Conservation (phyloP, 106 monocot species). For the Dioscorea alata region DNA sequence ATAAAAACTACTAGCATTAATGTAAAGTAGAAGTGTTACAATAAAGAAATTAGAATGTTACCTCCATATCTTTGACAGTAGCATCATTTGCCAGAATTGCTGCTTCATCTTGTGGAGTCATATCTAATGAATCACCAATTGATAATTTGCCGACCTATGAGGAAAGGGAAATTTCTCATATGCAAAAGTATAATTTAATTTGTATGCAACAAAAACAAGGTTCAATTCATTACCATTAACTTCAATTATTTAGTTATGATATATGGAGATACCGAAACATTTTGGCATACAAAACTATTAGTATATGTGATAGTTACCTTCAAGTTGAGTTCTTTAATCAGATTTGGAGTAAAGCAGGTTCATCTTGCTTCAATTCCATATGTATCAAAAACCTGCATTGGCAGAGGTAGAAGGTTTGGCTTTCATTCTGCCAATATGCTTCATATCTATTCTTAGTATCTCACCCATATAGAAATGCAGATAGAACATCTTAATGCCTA, state of each 20-base stretch:
- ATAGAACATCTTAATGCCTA: too few species aligned
- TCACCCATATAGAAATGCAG: too few species aligned
- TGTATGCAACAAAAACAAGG: too few species aligned
- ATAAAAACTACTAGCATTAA: too few species aligned
- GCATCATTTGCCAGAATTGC: constrained; percentile 83
- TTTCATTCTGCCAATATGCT: too few species aligned
- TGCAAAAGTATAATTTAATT: too few species aligned
- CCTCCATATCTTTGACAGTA: constrained; percentile 95
- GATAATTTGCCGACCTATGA: constrained; percentile 74
- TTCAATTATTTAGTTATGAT: too few species aligned
- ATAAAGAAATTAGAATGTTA: constrained; percentile 7
- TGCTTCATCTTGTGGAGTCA: constrained; percentile 82
- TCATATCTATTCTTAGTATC: too few species aligned
- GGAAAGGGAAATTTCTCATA: neutral
- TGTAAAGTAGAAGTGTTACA: neutral
- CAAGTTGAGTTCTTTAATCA: constrained; percentile 47
- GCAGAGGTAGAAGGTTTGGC: too few species aligned
- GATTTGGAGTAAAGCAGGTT: constrained; percentile 41
- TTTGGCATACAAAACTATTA: too few species aligned
- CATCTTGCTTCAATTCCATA: constrained; percentile 62
- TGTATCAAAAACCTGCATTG: constrained; percentile 54
- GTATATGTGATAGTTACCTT: constrained; percentile 29
- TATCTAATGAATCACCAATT: constrained; percentile 96
- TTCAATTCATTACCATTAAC: too few species aligned
- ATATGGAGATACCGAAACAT: too few species aligned